A percentile compares a stretch with the other conserved stretches of the same genome.
These are phyloP conservation scores for Tieghemiomyces parasiticus DNA, from an alignment of 192 early-diverging fungal species.

Conservation along the genomic window DNA sequence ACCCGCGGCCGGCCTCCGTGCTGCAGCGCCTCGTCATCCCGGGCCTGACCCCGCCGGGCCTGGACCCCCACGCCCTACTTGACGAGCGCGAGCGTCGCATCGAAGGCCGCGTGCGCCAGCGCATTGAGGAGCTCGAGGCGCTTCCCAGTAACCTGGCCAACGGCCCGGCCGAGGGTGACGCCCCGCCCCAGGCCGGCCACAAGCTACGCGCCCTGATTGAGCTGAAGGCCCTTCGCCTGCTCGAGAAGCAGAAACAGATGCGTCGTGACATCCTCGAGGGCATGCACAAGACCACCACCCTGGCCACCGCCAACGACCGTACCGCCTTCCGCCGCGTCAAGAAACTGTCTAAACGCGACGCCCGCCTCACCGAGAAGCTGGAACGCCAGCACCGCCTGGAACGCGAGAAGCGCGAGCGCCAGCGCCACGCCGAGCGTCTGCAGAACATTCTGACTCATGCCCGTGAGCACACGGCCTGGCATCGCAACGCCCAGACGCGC, in stretches of 20 bases:
- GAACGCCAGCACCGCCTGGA: slow-evolving; percentile 81
- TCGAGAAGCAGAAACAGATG: slow-evolving; percentile 62
- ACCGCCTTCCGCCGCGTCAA: slow-evolving; percentile 60
- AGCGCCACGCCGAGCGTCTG: slow-evolving; percentile 71
- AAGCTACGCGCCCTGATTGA: slow-evolving; percentile 76
- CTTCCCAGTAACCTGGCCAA: slow-evolving; percentile 51
- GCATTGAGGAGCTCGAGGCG: slow-evolving; percentile 61
- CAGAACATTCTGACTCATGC: slow-evolving; percentile 59
- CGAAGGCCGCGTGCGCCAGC: slow-evolving; percentile 49
- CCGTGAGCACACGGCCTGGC: slow-evolving; percentile 47
- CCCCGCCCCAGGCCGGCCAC: slow-evolving; percentile 25
- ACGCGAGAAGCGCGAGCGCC: slow-evolving; percentile 69
- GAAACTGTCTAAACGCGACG: slow-evolving; percentile 70
- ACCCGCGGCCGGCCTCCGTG: slow-evolving; percentile 25
- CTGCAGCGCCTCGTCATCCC: slow-evolving; percentile 61
- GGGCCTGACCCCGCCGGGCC: slow-evolving; percentile 51
- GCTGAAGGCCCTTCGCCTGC: slow-evolving; percentile 66
- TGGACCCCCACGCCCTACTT: slow-evolving; percentile 64
- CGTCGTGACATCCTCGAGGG: slow-evolving; percentile 59
- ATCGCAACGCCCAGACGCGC: slow-evolving; percentile 49
- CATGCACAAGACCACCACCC: slow-evolving; percentile 54
- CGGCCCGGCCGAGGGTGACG: slow-evolving; percentile 22
- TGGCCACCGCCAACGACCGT: slow-evolving; percentile 69
- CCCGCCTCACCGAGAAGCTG: slow-evolving; percentile 73
- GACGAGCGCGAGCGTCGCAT: slow-evolving; percentile 67